Evolutionary conservation across 2,329 filamentous ascomycete species (phyloP), one percentile per base, ranked within the genome.

Genomic region (Paecilomyces formosus): DNA sequence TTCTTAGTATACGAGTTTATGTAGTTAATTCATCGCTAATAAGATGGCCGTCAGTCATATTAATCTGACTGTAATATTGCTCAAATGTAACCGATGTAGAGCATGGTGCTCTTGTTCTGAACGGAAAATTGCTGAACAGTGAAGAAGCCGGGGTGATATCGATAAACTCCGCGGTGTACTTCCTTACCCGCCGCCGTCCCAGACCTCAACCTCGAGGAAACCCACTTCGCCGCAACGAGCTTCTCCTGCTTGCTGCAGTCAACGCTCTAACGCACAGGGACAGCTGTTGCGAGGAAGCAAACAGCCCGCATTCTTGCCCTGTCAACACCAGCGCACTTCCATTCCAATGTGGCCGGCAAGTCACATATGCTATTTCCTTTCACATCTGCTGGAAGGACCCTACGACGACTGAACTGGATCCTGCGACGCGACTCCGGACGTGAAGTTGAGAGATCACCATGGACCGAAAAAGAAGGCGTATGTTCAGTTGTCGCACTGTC

Each of bases 381-480:
- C 70, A 64, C 65, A 68, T 61, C 66, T 64, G 66, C 66, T 71
- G 66, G 70, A 68, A 69, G 69, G 68, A 70, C 66, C 68, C 63
- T 64, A 66, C 64, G 64, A 69, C 62, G 72, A 66, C 61, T 70
- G 63, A 72, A 57, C 61, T 55, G 54, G 57, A 62, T 61, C 45
- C 55, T 54, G 53, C 9, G 21, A 35, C 51, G 24, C 54, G 24
- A 53, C 57, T n/a, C 49, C 56, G 6, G 56, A 58, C 58, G 62
- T 55, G 53, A 65, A 60, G 60, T 57, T 66, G 61, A 64, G 64
- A 68, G 52, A 49, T 50, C 59, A 59, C 52, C 63, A 81, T 81
- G 78, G 78, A 81, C 67, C 77, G 76, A 66, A 74, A 72, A 69
- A 74, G 76, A 67, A 81, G 80, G 74, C 76, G 78, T 80, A 76